Conservation (phyloP, 306 rosid species). For the Geum urbanum region DNA sequence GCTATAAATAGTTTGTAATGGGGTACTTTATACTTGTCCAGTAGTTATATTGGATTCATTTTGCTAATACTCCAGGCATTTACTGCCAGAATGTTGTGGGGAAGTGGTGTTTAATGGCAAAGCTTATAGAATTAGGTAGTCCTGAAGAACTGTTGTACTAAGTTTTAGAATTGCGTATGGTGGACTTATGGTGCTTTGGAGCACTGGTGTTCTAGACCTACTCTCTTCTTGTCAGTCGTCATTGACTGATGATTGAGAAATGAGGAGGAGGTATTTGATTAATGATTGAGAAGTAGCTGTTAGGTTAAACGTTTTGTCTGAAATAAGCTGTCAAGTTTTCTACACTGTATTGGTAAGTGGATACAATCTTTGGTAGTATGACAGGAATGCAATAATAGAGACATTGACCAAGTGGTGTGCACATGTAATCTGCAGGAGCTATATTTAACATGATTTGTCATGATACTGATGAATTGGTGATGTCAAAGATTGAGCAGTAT, state of each 20-base stretch:
- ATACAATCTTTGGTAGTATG: not conserved
- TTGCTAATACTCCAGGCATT: not conserved
- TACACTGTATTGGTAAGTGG: too few species aligned
- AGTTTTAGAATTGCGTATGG: too few species aligned
- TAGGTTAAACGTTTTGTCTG: too few species aligned
- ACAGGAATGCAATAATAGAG: not conserved
- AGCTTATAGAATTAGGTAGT: too few species aligned
- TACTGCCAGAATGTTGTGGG: not conserved
- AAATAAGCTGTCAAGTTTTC: not conserved
- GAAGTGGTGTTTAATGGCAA: too few species aligned
- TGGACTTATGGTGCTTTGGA: too few species aligned
- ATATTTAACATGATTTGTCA: conserved; percentile 22
- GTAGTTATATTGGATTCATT: not conserved
- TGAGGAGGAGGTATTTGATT: not conserved
- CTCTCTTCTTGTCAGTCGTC: too few species aligned
- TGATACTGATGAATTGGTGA: conserved; percentile 17
- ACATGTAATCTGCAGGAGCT: conserved; percentile 25
- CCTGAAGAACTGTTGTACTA: too few species aligned
- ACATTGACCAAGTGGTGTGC: not conserved
- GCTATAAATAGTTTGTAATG: not conserved
- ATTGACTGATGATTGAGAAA: too few species aligned
- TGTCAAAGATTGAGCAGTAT: conserved; percentile 32
- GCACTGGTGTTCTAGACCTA: too few species aligned
- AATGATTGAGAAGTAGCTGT: not conserved
- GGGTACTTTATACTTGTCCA: not conserved